Base-by-base conservation (phyloP, 768 basidiomycete species). In the Podaxis carcinomalis region DNA sequence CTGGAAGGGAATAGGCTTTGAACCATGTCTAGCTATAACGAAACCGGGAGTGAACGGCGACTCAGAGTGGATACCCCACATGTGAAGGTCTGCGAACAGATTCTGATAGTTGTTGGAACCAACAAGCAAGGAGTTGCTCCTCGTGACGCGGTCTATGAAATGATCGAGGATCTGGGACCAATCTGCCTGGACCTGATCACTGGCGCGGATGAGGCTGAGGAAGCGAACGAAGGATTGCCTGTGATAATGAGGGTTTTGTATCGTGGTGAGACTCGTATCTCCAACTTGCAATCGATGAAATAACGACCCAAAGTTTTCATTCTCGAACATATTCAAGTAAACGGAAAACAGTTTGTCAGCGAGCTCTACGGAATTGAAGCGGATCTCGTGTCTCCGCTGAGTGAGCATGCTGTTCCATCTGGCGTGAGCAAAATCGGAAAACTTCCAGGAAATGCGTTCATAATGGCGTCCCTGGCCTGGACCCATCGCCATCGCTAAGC, bases 171-270 rank as follows among this genome's bases (percentile, higher is more conserved):
- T 69, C 23, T 68, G 59, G 0, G 27, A 53, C 87, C 87, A 88
- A 47, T 79, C 69, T 1, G 67, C 68, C 2, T 65, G 46, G 0
- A 78, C 67, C 40, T 73, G 69, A 21, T 68, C 68, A 35, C 59
- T 27, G 4, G 57, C 46, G 61, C 76, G 78, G 36, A 83, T 70
- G 11, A 77, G 64, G 14, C 66, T 65, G 14, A 87, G 68, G 44
- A 88, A 68, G 2, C 73, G 63, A 1, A 72, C 82, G 55, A 86
- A 84, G 35, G 76, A 79, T 39, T 72, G 72, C 11, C 86, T 77
- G 9, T 69, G 75, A 63, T 87, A 85, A 62, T 81, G 81, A 21
- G 77, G 27, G 32, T 65, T 66, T 3, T 49, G n/a, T 1, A 75
- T 14, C 0, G 64, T 37, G 2, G 50, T 14, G 0, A 53, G 9